Base-by-base conservation (phyloP, 2,329 filamentous ascomycete genomes). In the Parafenestella ontariensis region DNA sequence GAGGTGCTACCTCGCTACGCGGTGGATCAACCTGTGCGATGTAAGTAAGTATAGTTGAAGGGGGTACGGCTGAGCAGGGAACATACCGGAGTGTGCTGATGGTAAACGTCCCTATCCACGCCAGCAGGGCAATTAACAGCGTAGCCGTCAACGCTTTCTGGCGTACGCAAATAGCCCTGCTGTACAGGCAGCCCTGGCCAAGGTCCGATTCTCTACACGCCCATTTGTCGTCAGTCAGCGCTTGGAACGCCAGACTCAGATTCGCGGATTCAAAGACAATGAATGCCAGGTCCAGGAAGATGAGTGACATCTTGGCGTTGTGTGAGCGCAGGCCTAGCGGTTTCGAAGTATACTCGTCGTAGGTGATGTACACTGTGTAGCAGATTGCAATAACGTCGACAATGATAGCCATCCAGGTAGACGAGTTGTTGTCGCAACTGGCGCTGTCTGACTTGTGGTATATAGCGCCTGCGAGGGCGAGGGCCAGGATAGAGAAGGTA, bases 201-300 rank as follows among this genome's bases (percentile, higher is more conserved):
- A 41, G 37, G 34, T 50, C 44, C 2, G 58, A 56, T 17, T 71
- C 61, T 23, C 58, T 73, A 62, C 80, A 82, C 7, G 78, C 79
- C 72, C 87, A 88, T 36, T 82, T 80, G 26, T 82, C 79, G 64
- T 89, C 85, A 5, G 82, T 88, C 49, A 97, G 80, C 8, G 91
- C 89, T 71, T 91, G 90, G 73, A 97, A 96, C 1, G 94, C 93
- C 60, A 99, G 81, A 36, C 91, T 90, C 23, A 96, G 85, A 77
- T 96, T 98, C 46, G 93, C 92, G 3, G 93, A 92, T 75, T 96
- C 94, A 79, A 99, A 96, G 37, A 98, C 93, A 69, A 99, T 96
- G 74, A 99, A 99, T 69, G 97, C 88, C 3, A 99, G 83, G 76
- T 99, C 95, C 52, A 96, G 85, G 49, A 99, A 86, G 56, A 98